Base-by-base conservation (phyloP, 2,329 filamentous ascomycete genomes). In the Hymenoscyphus occultus region DNA sequence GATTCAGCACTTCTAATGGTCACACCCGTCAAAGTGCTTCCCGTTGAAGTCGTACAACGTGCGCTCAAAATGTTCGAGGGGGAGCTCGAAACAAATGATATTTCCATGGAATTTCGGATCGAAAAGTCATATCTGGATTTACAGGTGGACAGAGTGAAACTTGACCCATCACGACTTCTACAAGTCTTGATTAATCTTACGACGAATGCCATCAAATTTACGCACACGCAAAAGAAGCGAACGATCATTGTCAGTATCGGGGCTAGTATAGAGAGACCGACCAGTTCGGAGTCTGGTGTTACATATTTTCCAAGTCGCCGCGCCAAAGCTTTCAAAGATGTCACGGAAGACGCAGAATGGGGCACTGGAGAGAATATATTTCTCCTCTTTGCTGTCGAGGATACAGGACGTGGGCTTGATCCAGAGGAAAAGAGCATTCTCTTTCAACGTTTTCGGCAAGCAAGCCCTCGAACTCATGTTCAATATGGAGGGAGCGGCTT, bases 141-240 rank as follows among this genome's bases (percentile, higher is more conserved):
- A 58, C 81, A 81, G 2, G 80, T 93, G 39, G 85, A 90, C 67
- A 92, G 89, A 88, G 88, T 90, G 51, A 89, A 84, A 68, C 80
- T 93, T 51, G 91, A 94, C 73, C 90, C 91, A 6, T 91, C 89
- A 10, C 83, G 91, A 39, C 86, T 94, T 61, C 83, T 91, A 57
- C 91, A 95, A 75, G 90, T 94, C 1, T 79, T 94, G 7, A 92
- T 95, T 74, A 95, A 94, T 71, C 81, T 95, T 1, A 85, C 91
- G 5, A 92, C 90, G 4, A 94, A 94, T 71, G 90, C 91, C 0
- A 88, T 95, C 74, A 94, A 94, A 72, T 95, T 94, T 74, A 95
- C 91, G 0, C 87, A 87, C 35, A 82, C 82, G 0, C 85, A 88
- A 28, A 86, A 85, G 0, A 85, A 87, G 68, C 67, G 74, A 40